Conservation (phyloP, 805 yeast genomes). For the Monosporozyma yasuniensis region DNA sequence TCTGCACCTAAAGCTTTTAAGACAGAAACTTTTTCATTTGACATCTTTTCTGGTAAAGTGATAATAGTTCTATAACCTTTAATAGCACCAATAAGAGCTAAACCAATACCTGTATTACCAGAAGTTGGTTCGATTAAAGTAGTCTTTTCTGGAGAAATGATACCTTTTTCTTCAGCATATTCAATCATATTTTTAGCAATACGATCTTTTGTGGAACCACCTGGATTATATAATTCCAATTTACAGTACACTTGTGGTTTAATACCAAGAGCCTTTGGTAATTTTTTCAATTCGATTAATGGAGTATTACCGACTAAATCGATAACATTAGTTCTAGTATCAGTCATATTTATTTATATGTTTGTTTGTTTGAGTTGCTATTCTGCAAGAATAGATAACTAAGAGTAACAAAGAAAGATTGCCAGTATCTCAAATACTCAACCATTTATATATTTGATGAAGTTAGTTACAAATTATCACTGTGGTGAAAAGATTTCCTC, state of each 20-base stretch:
- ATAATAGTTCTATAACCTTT: constrained; percentile 80
- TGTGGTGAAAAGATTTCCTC: neutral
- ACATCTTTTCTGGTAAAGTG: constrained; percentile 87
- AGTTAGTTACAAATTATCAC: neutral
- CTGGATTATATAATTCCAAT: constrained; percentile 77
- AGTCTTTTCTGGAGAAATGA: constrained; percentile 68
- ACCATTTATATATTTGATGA: neutral
- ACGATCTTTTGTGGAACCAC: constrained; percentile 85
- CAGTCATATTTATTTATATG: constrained; percentile 5
- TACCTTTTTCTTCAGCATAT: constrained; percentile 70
- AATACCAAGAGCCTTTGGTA: constrained; percentile 69
- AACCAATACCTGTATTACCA: constrained; percentile 87
- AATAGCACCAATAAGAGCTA: constrained; percentile 80
- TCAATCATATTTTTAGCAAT: constrained; percentile 81
- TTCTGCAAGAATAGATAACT: too few relatives aligned
- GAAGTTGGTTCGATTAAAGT: constrained; percentile 85
- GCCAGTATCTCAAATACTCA: neutral
- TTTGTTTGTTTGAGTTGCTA: too few relatives aligned
- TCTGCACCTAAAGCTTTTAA: constrained; percentile 86
- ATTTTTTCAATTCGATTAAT: constrained; percentile 58
- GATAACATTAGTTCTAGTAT: constrained; percentile 40
- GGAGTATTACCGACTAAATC: constrained; percentile 86
- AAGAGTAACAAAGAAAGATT: too few relatives aligned
- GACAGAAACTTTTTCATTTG: constrained; percentile 81
- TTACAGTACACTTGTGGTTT: constrained; percentile 66